Conservation (phyloP, 2,329 filamentous ascomycete species). For the Herpotrichia juniperi region DNA sequence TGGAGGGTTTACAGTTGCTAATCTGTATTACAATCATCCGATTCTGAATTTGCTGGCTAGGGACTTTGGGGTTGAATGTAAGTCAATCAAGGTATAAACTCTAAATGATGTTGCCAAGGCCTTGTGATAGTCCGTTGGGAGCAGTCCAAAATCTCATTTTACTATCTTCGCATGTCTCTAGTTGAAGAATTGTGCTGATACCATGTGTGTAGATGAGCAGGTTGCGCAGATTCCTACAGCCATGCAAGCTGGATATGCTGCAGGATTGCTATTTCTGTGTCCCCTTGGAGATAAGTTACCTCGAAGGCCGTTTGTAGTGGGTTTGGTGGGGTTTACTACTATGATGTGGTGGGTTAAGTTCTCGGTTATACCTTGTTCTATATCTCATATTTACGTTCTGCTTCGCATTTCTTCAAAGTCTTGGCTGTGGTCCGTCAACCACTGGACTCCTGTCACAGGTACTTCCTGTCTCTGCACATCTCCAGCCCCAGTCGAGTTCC, state of each 20-base stretch:
- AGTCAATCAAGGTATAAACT: too few species aligned
- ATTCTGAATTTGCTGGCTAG: constrained; percentile 76
- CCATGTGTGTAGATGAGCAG: too few species aligned
- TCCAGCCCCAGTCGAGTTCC: too few species aligned
- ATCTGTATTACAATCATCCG: constrained; percentile 82
- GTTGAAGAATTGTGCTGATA: too few species aligned
- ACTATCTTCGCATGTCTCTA: too few species aligned
- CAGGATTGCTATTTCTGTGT: constrained; percentile 74
- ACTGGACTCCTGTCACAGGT: too few species aligned
- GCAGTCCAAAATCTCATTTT: too few species aligned
- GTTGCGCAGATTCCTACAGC: constrained; percentile 74
- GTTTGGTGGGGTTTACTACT: constrained; percentile 70
- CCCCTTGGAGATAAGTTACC: constrained; percentile 74
- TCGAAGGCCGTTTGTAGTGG: constrained; percentile 72
- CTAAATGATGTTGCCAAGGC: too few species aligned
- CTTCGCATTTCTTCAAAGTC: neutral
- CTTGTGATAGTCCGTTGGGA: too few species aligned
- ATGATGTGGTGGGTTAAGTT: constrained; percentile 63
- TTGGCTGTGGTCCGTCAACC: too few species aligned
- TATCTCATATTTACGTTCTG: neutral
- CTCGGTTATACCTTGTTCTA: neutral
- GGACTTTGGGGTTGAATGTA: constrained; percentile 72
- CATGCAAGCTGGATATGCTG: constrained; percentile 80
- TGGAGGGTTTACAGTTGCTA: constrained; percentile 74
- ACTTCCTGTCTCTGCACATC: too few species aligned